These are phyloP conservation scores for Candida krabiensis DNA, from an alignment of 805 yeast species.

Conservation along the genomic window DNA sequence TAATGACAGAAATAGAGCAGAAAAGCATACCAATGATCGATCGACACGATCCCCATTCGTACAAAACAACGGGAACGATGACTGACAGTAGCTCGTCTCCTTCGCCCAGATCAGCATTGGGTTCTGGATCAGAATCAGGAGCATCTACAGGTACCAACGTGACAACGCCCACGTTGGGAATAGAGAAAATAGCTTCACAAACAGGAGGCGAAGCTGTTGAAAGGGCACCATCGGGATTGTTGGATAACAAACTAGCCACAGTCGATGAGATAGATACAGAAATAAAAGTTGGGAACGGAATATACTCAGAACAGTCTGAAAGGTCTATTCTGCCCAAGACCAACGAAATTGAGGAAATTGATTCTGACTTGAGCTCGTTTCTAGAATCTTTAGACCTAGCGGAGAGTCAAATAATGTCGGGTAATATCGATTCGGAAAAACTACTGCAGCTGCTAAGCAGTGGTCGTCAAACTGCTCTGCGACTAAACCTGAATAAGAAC, in stretches of 20 bases:
- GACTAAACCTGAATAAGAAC: slow-evolving; percentile 34
- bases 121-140: neutral
- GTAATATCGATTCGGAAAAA: neutral
- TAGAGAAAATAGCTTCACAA: neutral
- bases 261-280: slow-evolving; percentile 7
- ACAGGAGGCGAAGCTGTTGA: neutral
- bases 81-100: neutral
- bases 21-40: neutral
- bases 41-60: neutral
- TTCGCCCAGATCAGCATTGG: slow-evolving; percentile 1
- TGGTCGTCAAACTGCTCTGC: slow-evolving; percentile 25
- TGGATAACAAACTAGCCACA: neutral
- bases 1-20: neutral
- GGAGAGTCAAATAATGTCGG: slow-evolving; percentile 4
- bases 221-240: neutral
- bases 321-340: slow-evolving; percentile 1
- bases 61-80: neutral
- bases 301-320: neutral
- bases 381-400: slow-evolving; percentile 9
- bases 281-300: neutral
- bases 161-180: slow-evolving; percentile 11
- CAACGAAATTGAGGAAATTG: slow-evolving; percentile 23
- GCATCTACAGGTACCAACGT: slow-evolving; percentile 7
- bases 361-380: slow-evolving; percentile 13
- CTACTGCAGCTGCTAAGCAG: slow-evolving; percentile 10